A percentile compares a stretch with the other conserved stretches of the same genome.
Evolutionary conservation across 2,329 filamentous ascomycete genomes (phyloP).

Genomic region (Aphanocladium album): DNA sequence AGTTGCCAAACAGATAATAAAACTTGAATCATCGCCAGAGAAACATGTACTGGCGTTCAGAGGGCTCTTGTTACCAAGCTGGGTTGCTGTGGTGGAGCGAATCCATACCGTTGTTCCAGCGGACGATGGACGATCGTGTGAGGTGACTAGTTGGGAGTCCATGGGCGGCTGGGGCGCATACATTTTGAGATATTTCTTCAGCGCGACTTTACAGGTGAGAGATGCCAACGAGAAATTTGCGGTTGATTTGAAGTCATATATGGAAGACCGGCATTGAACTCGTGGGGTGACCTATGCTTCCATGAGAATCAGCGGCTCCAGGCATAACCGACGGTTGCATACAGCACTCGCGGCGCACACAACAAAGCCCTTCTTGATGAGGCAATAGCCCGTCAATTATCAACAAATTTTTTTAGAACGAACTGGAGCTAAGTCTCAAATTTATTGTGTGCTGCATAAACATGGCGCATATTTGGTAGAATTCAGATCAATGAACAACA

Average conservation of each 20-base stretch:
- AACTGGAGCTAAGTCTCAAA: too few relatives aligned
- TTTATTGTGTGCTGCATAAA: too few relatives aligned
- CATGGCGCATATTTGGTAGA: neutral
- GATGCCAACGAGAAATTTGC: neutral
- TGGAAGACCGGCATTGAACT: neutral
- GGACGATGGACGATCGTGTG: neutral
- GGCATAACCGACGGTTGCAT: too few relatives aligned
- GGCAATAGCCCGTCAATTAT: too few relatives aligned
- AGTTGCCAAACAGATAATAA: neutral
- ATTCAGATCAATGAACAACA: neutral
- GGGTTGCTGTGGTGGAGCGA: neutral
- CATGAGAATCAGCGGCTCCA: too few relatives aligned
- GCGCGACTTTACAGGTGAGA: neutral
- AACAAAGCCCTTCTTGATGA: too few relatives aligned
- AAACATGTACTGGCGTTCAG: neutral
- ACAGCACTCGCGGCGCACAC: too few relatives aligned
- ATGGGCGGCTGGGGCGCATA: constrained; percentile 3
- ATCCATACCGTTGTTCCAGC: neutral
- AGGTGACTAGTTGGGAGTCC: neutral
- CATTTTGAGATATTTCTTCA: neutral
- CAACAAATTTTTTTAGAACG: too few relatives aligned
- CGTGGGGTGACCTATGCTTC: too few relatives aligned
- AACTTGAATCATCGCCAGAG: neutral
- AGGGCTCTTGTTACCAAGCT: neutral
- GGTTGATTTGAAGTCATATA: neutral